These are phyloP conservation scores for Hamamelis virginiana DNA, from an alignment of 164 flowering plant genomes.

Conservation along the genomic window DNA sequence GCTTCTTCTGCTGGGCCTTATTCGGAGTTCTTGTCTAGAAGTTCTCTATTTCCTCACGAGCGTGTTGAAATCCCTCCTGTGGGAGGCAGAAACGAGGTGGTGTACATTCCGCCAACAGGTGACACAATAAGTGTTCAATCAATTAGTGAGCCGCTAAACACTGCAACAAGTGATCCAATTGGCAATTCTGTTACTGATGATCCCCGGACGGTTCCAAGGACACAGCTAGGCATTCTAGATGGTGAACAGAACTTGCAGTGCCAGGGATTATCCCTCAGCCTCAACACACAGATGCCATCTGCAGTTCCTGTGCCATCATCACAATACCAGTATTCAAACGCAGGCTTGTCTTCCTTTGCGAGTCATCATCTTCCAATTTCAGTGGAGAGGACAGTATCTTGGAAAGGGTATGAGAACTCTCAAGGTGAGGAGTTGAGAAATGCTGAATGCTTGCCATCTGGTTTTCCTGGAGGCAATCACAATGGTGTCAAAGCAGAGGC, in stretches of 20 bases:
- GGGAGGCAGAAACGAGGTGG: conserved; percentile 29
- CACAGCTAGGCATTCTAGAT: conserved; percentile 35
- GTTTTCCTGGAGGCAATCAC: conserved; percentile 28
- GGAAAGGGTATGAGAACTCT: conserved; percentile 32
- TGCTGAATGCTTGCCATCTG: conserved; percentile 31
- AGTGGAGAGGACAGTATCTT: conserved; percentile 31
- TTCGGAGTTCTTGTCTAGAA: conserved; percentile 24
- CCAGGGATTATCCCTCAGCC: conserved; percentile 75
- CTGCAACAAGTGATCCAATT: conserved; percentile 23
- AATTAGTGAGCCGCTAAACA: conserved; percentile 25
- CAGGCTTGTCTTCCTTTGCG: conserved; percentile 31
- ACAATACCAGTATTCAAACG: conserved; percentile 39
- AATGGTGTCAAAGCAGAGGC: conserved; percentile 32
- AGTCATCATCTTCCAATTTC: conserved; percentile 36
- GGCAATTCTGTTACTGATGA: conserved; percentile 28
- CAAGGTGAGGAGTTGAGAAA: conserved; percentile 28
- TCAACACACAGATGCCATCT: conserved; percentile 56
- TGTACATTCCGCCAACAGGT: conserved; percentile 28
- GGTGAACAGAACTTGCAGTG: conserved; percentile 43
- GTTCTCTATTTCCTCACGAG: conserved; percentile 21
- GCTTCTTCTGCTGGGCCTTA: conserved; percentile 23
- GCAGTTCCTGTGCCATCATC: conserved; percentile 37
- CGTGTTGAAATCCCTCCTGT: conserved; percentile 20
- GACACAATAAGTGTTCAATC: conserved; percentile 21
- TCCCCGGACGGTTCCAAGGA: conserved; percentile 29